Conservation (phyloP, 1,284 basidiomycete species). For the Agroathelia rolfsii region DNA sequence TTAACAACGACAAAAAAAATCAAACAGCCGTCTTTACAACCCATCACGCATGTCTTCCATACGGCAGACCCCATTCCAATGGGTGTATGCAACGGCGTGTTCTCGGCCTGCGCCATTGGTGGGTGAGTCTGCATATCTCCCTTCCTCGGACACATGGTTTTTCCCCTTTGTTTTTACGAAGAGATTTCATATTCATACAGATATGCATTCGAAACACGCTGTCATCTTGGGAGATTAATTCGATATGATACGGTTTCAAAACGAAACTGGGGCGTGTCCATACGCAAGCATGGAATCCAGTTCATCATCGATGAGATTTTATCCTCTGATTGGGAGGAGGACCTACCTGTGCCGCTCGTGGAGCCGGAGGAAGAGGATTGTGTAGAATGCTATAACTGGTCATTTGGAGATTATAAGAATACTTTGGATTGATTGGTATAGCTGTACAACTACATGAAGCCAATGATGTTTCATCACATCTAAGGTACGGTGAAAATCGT, state of each 20-base stretch:
- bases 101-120: conserved; percentile 45
- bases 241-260: conserved; percentile 83
- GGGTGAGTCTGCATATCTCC: conserved; percentile 74
- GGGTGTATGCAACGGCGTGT: conserved; percentile 52
- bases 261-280: conserved; percentile 72
- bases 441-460: no score
- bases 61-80: conserved; percentile 65
- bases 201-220: conserved; percentile 65
- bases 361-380: conserved; percentile 54
- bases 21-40: conserved; percentile 40
- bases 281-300: conserved; percentile 70
- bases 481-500: no score
- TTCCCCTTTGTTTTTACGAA: conserved; percentile 14
- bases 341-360: conserved; percentile 32
- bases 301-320: conserved; percentile 69
- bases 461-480: no score
- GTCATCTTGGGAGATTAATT: conserved; percentile 78
- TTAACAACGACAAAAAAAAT: conserved; percentile 1
- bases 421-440: no score
- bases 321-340: conserved; percentile 52
- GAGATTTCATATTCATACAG: conserved; percentile 22
- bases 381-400: conserved; percentile 70
- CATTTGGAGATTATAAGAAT: conserved; percentile 61
- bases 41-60: conserved; percentile 64
- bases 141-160: conserved; percentile 6